Evolutionary conservation across 805 yeast species (phyloP).

Genomic region (Cyberlindnera saturnus): DNA sequence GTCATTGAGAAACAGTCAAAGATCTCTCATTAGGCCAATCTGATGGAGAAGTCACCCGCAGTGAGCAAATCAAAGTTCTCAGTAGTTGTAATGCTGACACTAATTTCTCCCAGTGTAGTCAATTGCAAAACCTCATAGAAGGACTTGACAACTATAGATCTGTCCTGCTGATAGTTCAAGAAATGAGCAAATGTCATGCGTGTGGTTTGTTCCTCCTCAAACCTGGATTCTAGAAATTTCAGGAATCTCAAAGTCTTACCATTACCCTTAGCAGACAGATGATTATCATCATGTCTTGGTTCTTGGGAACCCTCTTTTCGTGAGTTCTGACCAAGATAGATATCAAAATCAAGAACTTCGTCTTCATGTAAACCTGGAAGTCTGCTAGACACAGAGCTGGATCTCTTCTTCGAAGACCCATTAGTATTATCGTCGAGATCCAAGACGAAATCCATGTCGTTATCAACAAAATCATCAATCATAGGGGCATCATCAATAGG

Average conservation of each 20-base stretch:
- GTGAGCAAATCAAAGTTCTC: conserved; percentile 6
- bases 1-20: not conserved
- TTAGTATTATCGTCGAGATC: conserved; percentile 3
- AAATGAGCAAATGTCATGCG: conserved; percentile 13
- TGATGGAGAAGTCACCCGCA: conserved; percentile 9
- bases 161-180: conserved; percentile 8
- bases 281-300: not conserved
- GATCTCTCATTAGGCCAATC: not conserved
- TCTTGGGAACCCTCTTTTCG: not conserved
- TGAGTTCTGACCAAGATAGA: not conserved
- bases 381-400: conserved; percentile 10
- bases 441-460: conserved; percentile 1
- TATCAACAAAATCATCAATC: conserved; percentile 2
- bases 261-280: not conserved
- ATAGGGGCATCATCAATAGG: conserved; percentile 4
- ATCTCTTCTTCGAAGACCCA: conserved; percentile 11
- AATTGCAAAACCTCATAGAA: conserved; percentile 24
- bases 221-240: conserved; percentile 13
- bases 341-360: conserved; percentile 5
- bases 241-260: conserved; percentile 17
- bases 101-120: conserved; percentile 17
- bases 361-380: conserved; percentile 15
- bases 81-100: conserved; percentile 1
- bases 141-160: conserved; percentile 17
- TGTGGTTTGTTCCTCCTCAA: conserved; percentile 11